Evolutionary conservation across 805 yeast species (phyloP), one percentile per base, ranked within the genome.

Genomic region (Candida berthetii): DNA sequence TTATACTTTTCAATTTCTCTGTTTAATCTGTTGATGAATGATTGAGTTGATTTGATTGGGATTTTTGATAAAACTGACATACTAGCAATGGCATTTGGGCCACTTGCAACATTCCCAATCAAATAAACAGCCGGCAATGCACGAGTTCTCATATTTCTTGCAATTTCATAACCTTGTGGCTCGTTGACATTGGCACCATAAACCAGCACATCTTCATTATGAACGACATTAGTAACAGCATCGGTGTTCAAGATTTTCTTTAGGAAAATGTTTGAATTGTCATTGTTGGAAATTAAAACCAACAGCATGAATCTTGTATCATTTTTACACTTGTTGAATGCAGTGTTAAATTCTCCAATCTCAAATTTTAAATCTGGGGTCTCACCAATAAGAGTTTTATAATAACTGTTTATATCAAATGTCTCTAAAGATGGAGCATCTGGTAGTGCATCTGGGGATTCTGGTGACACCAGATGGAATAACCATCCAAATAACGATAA

Each of bases 91-190:
- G 61, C 63, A 41, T 52, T 53, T 11, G 59, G 45, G 14, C 63
- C 14, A 75, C 72, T 16, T 76, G 82, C 52, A 62, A 72, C 88
- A 63, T 66, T 84, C 32, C 68, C 83, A 51, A 61, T 73, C 60
- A 71, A 64, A 41, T 65, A 69, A 14, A 76, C 61, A 44, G 69
- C 77, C 1, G 93, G 91, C 19, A 79, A 63, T 31, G 72, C 66
- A 22, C 71, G 66, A 2, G 76, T 71, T 31, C 66, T 69, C 46
- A 82, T 66, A 31, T 73, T 65, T 47, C 71, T 71, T 1, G 86
- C 85, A 33, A 85, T 72, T 43, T 79, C 79, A 65, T 76, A 78
- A 3, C 85, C 75, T 56, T 85, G 91, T 1, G 82, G 70, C 48
- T 78, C 78, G 14, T 69, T 61, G 19, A 77, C 78, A 48, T 80